Evolutionary conservation across 2,329 filamentous ascomycete species (phyloP).

Genomic region (Paecilomyces sp.): DNA sequence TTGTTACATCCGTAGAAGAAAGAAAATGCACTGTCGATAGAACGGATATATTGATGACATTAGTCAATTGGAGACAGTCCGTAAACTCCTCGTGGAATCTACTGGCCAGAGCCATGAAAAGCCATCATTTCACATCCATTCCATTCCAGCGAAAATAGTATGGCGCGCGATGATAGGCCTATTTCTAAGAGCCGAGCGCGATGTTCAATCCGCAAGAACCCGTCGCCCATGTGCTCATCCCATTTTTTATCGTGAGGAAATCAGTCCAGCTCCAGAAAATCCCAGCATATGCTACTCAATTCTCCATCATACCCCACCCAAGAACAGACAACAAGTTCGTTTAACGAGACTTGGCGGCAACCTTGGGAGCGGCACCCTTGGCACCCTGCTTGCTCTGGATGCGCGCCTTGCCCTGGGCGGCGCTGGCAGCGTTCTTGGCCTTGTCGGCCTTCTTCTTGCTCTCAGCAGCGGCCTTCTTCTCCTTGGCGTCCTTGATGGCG

Average conservation of each 20-base stretch:
- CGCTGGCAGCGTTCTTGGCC: constrained; percentile 76
- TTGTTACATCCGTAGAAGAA: background rate
- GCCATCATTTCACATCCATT: constrained; percentile 20
- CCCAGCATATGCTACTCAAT: constrained; percentile 1
- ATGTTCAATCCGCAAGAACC: constrained; percentile 12
- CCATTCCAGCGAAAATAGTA: constrained; percentile 13
- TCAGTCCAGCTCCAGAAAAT: constrained; percentile 9
- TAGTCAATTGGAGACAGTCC: background rate
- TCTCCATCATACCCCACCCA: constrained; percentile 3
- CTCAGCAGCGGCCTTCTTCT: constrained; percentile 86
- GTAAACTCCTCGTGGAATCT: constrained; percentile 4
- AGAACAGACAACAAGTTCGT: constrained; percentile 15
- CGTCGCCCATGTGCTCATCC: constrained; percentile 18
- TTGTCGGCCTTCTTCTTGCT: constrained; percentile 98
- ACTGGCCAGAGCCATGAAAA: constrained; percentile 7
- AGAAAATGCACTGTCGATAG: background rate
- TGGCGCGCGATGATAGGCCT: constrained; percentile 15
- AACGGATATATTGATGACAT: constrained; percentile 1
- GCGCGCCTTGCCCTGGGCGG: constrained; percentile 71
- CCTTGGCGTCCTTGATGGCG: constrained; percentile 97
- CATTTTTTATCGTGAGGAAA: constrained; percentile 12
- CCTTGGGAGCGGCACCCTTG: constrained; percentile 83
- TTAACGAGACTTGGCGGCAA: constrained; percentile 81
- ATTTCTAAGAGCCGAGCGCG: constrained; percentile 13
- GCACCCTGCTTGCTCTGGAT: constrained; percentile 95